Percentiles rank a stretch among this genome's conserved stretches.
Conservation (phyloP, 2,329 filamentous ascomycete species). For the Talaromyces sp. region DNA sequence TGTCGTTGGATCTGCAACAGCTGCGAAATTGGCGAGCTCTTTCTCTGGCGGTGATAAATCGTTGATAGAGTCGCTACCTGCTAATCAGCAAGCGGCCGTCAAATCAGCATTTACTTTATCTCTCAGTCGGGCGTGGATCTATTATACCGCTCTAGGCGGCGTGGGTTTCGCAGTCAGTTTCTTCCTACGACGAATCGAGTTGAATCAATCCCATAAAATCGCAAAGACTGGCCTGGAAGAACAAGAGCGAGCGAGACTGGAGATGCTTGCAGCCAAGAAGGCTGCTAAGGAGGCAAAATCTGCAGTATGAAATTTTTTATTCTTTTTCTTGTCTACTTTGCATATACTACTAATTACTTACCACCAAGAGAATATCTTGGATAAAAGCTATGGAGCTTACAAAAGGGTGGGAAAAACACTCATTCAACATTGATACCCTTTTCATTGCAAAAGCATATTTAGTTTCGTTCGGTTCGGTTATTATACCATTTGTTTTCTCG, state of each 20-base stretch:
- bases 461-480: no score
- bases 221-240: constrained; percentile 47
- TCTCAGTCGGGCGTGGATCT: constrained; percentile 53
- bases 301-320: not conserved
- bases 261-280: constrained; percentile 31
- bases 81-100: constrained; percentile 38
- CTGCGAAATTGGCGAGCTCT: constrained; percentile 28
- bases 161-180: constrained; percentile 41
- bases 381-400: not conserved
- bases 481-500: not conserved
- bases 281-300: constrained; percentile 16
- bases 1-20: constrained; percentile 33
- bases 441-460: not conserved
- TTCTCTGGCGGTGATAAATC: constrained; percentile 38
- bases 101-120: constrained; percentile 43
- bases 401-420: not conserved
- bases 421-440: not conserved
- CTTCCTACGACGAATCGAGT: constrained; percentile 38
- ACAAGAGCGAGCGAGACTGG: constrained; percentile 44
- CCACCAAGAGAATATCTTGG: not conserved
- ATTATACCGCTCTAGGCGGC: constrained; percentile 44
- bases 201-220: constrained; percentile 45
- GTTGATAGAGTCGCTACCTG: constrained; percentile 36
- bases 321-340: not conserved
- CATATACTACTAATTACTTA: not conserved